These are phyloP conservation scores for Nakaseomyces sp. DNA, from an alignment of 1,139 yeast species.

Conservation along the genomic window DNA sequence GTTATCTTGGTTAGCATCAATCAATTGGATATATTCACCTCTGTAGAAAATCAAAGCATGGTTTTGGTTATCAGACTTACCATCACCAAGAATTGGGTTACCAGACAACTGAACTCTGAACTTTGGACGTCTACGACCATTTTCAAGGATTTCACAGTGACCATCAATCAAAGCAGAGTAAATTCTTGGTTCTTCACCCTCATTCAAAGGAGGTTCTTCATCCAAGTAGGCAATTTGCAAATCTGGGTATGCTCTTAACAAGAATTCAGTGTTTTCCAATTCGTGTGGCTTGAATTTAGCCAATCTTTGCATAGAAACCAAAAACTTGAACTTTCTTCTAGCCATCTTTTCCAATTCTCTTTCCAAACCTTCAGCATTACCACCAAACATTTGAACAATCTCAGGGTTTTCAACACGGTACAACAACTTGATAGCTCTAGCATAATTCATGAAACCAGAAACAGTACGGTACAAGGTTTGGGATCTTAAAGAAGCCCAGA, in stretches of 20 bases:
- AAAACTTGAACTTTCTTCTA: conserved; percentile 93
- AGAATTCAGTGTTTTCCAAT: conserved; percentile 94
- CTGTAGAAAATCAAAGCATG: conserved; percentile 94
- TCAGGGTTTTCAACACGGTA: conserved; percentile 99
- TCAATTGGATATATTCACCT: conserved; percentile 95
- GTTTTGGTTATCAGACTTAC: conserved; percentile 98
- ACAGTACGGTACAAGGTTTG: conserved; percentile 98
- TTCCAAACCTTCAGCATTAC: conserved; percentile 91
- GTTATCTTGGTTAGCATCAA: conserved; percentile 98
- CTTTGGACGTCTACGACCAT: conserved; percentile 97
- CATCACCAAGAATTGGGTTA: conserved; percentile 98
- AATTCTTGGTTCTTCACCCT: conserved; percentile 96
- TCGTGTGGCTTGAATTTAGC: conserved; percentile 95
- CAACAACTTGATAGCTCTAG: conserved; percentile 92
- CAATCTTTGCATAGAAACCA: conserved; percentile 97
- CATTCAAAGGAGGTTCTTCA: conserved; percentile 81
- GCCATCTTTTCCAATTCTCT: conserved; percentile 98
- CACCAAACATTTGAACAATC: conserved; percentile 95
- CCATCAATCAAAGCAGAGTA: conserved; percentile 96
- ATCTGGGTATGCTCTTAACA: conserved; percentile 97
- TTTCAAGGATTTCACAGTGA: conserved; percentile 94
- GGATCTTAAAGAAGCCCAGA: conserved; percentile 98
- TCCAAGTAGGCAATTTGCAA: conserved; percentile 96
- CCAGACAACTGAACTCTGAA: conserved; percentile 96
- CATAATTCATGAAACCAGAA: conserved; percentile 98